Percentiles rank a stretch among this genome's conserved stretches.
Conservation (phyloP, 1,284 basidiomycete species). For the Sporisorium exsertum region DNA sequence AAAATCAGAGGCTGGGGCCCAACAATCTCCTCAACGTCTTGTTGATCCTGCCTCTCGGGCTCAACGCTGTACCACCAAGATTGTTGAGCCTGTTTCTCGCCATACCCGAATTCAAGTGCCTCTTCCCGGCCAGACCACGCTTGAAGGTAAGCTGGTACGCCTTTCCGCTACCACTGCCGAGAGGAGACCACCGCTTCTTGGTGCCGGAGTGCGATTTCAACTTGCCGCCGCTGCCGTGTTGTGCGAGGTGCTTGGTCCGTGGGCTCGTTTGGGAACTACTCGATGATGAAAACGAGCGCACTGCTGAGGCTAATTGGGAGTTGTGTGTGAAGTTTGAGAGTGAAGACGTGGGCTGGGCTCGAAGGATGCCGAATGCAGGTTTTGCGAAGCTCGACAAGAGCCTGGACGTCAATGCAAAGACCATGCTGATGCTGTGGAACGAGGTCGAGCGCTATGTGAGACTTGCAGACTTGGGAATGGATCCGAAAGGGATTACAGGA, state of each 20-base stretch:
- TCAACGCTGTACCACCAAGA: slow-evolving; percentile 49
- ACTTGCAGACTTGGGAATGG: too few species aligned
- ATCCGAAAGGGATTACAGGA: too few species aligned
- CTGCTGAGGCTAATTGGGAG: not conserved
- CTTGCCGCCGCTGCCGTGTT: slow-evolving; percentile 50
- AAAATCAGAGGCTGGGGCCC: slow-evolving; percentile 47
- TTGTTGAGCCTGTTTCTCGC: slow-evolving; percentile 54
- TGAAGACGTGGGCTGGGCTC: slow-evolving; percentile 6
- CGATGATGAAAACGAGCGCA: slow-evolving; percentile 25
- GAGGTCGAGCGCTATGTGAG: not conserved
- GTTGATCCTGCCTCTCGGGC: slow-evolving; percentile 48
- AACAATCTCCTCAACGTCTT: slow-evolving; percentile 57
- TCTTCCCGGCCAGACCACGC: slow-evolving; percentile 52
- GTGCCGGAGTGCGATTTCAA: slow-evolving; percentile 59
- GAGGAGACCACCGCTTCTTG: slow-evolving; percentile 60
- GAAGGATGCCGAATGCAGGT: slow-evolving; percentile 19
- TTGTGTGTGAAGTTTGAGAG: not conserved
- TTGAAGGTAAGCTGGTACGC: slow-evolving; percentile 54
- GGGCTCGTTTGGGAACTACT: slow-evolving; percentile 20
- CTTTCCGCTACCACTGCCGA: slow-evolving; percentile 50
- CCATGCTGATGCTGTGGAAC: slow-evolving; percentile 1
- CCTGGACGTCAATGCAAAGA: slow-evolving; percentile 28
- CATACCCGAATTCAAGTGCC: slow-evolving; percentile 63
- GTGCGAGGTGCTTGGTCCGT: slow-evolving; percentile 44
- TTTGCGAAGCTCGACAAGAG: slow-evolving; percentile 27